Conservation (phyloP, 2,329 filamentous ascomycete genomes). For the Calonectria hongkongensis region DNA sequence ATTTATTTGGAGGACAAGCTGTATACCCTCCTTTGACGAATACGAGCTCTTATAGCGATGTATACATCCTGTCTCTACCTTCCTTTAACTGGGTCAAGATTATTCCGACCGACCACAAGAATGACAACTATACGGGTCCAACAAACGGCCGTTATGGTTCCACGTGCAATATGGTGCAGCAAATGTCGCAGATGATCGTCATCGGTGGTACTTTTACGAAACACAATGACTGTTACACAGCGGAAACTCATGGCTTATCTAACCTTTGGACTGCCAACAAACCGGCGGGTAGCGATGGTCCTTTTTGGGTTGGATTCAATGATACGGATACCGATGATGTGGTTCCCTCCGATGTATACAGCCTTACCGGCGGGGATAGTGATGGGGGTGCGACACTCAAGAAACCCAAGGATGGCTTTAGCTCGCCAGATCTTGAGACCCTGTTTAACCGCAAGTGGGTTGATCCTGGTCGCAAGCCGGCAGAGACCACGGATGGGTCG, state of each 20-base stretch:
- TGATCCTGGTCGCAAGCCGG: not conserved
- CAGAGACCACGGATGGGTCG: not conserved
- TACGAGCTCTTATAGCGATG: slow-evolving; percentile 3
- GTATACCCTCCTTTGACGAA: slow-evolving; percentile 12
- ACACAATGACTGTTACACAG: slow-evolving; percentile 67
- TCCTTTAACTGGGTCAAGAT: slow-evolving; percentile 73
- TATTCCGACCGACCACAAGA: slow-evolving; percentile 61
- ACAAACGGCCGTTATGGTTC: slow-evolving; percentile 69
- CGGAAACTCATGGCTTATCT: slow-evolving; percentile 70
- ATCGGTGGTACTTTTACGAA: slow-evolving; percentile 74
- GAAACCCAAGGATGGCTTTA: slow-evolving; percentile 25
- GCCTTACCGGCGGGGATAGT: slow-evolving; percentile 22
- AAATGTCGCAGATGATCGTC: slow-evolving; percentile 74
- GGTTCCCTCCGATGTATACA: slow-evolving; percentile 29
- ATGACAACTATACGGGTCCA: slow-evolving; percentile 20
- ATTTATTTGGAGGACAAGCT: slow-evolving; percentile 1
- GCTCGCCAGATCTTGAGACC: not conserved
- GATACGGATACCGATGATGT: slow-evolving; percentile 54
- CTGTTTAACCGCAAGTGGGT: not conserved
- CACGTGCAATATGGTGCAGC: slow-evolving; percentile 70
- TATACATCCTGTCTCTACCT: not conserved
- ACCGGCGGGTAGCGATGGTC: slow-evolving; percentile 61
- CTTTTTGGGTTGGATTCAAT: slow-evolving; percentile 69
- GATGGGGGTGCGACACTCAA: slow-evolving; percentile 6
- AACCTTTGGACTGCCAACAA: slow-evolving; percentile 70